phyloP scores from a whole-genome alignment of 139 green algal species.

The Nannochloris sp. region DNA sequence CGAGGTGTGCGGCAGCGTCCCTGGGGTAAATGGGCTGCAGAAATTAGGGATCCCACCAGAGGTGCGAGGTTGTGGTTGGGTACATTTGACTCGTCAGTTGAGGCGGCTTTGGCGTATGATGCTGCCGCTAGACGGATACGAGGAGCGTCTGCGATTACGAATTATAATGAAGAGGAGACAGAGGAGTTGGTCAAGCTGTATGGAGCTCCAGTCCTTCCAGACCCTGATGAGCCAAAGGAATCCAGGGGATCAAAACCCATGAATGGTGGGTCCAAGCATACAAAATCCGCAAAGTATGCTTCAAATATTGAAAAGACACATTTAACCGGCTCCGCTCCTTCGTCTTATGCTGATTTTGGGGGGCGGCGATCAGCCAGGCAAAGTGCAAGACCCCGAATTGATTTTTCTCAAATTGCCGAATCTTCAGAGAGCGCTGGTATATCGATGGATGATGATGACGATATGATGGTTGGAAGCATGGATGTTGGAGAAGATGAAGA shows the following conservation, averaged over 20 bases:
- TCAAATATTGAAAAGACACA: not conserved
- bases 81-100: slow-evolving; percentile 85
- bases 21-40: slow-evolving; percentile 96
- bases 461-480: slow-evolving; percentile 12
- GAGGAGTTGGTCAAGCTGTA: slow-evolving; percentile 11
- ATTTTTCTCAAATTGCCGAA: not conserved
- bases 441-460: slow-evolving; percentile 4
- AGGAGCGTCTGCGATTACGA: slow-evolving; percentile 57
- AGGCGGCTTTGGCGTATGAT: slow-evolving; percentile 79
- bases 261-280: not conserved
- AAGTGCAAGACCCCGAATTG: not conserved
- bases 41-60: slow-evolving; percentile 91
- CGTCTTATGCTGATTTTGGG: not conserved
- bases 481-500: slow-evolving; percentile 11
- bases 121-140: slow-evolving; percentile 67
- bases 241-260: not conserved
- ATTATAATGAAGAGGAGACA: slow-evolving; percentile 43
- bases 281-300: too few relatives aligned
- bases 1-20: slow-evolving; percentile 81
- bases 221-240: not conserved
- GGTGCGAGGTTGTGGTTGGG: slow-evolving; percentile 85
- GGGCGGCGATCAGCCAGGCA: not conserved
- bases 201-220: slow-evolving; percentile 7
- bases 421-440: slow-evolving; percentile 8
- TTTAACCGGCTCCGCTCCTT: not conserved